These are phyloP conservation scores for Tieghemiomyces parasiticus DNA, from an alignment of 192 early-diverging fungal species.

Conservation along the genomic window DNA sequence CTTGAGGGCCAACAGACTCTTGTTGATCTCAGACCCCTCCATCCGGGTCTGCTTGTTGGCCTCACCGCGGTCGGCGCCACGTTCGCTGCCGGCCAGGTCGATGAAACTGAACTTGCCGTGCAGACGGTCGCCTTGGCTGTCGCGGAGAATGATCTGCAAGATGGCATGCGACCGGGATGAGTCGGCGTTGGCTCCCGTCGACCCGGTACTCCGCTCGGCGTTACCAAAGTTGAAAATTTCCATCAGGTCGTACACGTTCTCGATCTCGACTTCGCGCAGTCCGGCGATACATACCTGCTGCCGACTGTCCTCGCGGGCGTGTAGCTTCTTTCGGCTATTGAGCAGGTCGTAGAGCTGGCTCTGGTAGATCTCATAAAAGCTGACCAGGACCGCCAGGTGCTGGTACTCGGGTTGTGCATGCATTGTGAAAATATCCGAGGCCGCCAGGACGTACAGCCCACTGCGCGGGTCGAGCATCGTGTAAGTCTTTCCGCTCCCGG, in stretches of 20 bases:
- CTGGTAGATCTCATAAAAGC: conserved; percentile 96
- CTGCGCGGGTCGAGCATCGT: conserved; percentile 86
- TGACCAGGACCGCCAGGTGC: conserved; percentile 69
- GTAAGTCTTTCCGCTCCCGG: conserved; percentile 89
- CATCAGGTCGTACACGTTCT: conserved; percentile 73
- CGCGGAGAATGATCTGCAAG: conserved; percentile 78
- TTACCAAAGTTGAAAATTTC: conserved; percentile 90
- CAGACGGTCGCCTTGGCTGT: conserved; percentile 44
- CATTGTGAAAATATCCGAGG: conserved; percentile 76
- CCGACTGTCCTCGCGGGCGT: conserved; percentile 93
- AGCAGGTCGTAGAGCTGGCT: conserved; percentile 90
- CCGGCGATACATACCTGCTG: conserved; percentile 84
- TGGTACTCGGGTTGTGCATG: conserved; percentile 48
- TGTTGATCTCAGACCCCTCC: conserved; percentile 99
- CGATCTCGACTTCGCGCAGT: conserved; percentile 77
- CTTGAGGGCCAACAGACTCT: conserved; percentile 91
- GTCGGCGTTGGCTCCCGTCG: conserved; percentile 85
- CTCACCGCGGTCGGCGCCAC: conserved; percentile 93
- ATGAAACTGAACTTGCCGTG: conserved; percentile 91
- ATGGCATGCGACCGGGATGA: conserved; percentile 97
- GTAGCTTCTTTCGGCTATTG: conserved; percentile 77
- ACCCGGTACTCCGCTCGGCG: conserved; percentile 79
- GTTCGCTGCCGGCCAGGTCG: conserved; percentile 95
- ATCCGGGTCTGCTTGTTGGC: conserved; percentile 87
- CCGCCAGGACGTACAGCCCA: conserved; percentile 87